A percentile compares a stretch with the other conserved stretches of the same genome.
phyloP scores from a whole-genome alignment of 2,329 filamentous ascomycete species.

The Verticillium tricorpus region DNA sequence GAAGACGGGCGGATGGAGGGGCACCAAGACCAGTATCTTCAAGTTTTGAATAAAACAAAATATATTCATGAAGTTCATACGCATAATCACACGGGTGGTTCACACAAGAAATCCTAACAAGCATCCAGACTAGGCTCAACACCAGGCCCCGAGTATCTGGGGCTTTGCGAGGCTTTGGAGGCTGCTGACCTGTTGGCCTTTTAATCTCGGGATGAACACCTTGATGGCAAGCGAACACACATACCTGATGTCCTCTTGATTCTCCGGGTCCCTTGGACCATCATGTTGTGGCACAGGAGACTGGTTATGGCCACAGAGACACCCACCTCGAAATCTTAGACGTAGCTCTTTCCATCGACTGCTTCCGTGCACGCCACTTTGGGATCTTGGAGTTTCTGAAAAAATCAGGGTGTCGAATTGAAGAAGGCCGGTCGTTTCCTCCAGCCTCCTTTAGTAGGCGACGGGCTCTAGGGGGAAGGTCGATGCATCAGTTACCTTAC shows the following conservation, averaged over 20 bases:
- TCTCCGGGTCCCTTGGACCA: neutral
- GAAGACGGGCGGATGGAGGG: too few relatives aligned
- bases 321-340: slow-evolving; percentile 76
- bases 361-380: slow-evolving; percentile 72
- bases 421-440: slow-evolving; percentile 35
- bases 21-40: too few relatives aligned
- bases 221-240: neutral
- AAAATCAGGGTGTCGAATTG: slow-evolving; percentile 50
- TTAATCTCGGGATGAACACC: neutral
- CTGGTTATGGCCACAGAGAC: slow-evolving; percentile 83
- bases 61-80: too few relatives aligned
- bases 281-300: slow-evolving; percentile 59
- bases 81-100: too few relatives aligned
- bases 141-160: neutral
- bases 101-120: too few relatives aligned
- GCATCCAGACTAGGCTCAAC: too few relatives aligned
- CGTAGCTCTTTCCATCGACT: slow-evolving; percentile 47
- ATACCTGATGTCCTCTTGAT: neutral
- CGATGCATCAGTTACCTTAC: too few relatives aligned
- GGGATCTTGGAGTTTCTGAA: slow-evolving; percentile 62
- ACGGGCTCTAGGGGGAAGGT: slow-evolving; percentile 27
- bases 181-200: neutral
- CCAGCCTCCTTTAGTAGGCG: slow-evolving; percentile 32
- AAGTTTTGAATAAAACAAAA: too few relatives aligned
- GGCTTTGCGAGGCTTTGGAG: neutral